Evolutionary conservation across 768 basidiomycete species (phyloP), one percentile per base, ranked within the genome.

Genomic region (Nevesoporus exiguus): DNA sequence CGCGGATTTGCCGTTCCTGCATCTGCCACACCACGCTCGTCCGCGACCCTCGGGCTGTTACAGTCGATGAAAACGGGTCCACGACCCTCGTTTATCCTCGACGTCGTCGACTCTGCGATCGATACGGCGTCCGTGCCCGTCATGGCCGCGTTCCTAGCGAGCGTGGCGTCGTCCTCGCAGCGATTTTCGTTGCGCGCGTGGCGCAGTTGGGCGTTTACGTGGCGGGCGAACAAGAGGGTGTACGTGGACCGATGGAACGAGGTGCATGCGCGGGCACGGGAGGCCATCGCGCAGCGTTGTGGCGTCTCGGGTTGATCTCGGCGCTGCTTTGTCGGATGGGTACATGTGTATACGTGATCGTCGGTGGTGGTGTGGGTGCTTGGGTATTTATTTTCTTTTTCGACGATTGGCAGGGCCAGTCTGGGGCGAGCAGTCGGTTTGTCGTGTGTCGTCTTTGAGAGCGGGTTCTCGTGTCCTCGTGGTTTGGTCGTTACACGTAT

Each of bases 91-190:
- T 21, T 51, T 15, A 11, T 7, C 21, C 25, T 51, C 24, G 27
- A 55, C 22, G 36, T 51, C 17, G 34, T 49, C 11, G 55, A 59
- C 34, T 51, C 58, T 2, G 25, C 17, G 8, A 47, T 61, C n/a
- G 47, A 52, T 4, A 3, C 21, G 10, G 25, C 30, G 14, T 42
- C 53, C 11, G 43, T 56, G 3, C 17, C 27, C 0, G 51, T 50
- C 6, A n/a, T 57, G 29, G 52, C 30, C 1, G 48, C 52, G 6
- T 59, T 61, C 21, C 14, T 57, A 10, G 40, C 27, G 5, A 29
- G 22, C 24, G 24, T 15, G 29, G 30, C 14, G 13, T 27, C 25
- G 29, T 29, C 44, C 24, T 46, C 30, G 15, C 1, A 29, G n/a
- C 19, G 17, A 13, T 50, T 33, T 31, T 31, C 49, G 40, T 42